Evolutionary conservation across 176 grass and related monocot genomes (phyloP), one percentile per base, ranked within the genome.

Genomic region (Carex parvula): DNA sequence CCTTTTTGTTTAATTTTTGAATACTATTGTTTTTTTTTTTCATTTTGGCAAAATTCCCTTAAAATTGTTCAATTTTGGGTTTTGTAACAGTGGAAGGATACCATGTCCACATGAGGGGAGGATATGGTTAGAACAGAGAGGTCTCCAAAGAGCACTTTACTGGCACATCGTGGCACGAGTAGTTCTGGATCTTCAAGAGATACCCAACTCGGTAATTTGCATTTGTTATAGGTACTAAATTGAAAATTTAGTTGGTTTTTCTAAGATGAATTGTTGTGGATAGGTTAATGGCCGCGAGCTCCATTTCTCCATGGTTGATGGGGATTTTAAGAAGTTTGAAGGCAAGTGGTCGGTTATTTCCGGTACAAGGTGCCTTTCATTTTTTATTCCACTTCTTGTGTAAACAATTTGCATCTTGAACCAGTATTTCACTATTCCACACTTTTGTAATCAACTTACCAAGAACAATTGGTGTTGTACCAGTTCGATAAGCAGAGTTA

Each of bases 321-420:
- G 95, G 3, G 95, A 95, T 81, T 98, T 98, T 64, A 95, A 91
- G 85, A 98, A 92, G 81, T 98, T 98, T n/a, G 95, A 98, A 90
- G 92, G 92, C 20, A 95, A 98, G 88, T 98, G 92, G 95, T 93
- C 88, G 42, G 65, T 98, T 64, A 84, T 80, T 86, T 17, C 95
- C 82, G 89, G 92, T 89, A 91, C 84, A 85, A 95, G 87, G 95
- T 98, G 79, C 0, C 64, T 89, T 71, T 55, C 55, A 10, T 54
- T 80, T 12, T 52, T 9, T 46, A 70, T 3, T 91, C 26, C 75
- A 35, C 72, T 26, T 52, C 8, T 52, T 55, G 5, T 35, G 7
- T 46, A 12, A 69, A 48, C 65, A 0, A 0, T 83, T 50, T 32
- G 61, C 14, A 21, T 82, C 41, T 68, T 68, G n/a, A 68, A 12